Evolutionary conservation across 2,329 filamentous ascomycete genomes (phyloP), one percentile per base, ranked within the genome.

Genomic region (Graphilbum ipis-grandicollis): DNA sequence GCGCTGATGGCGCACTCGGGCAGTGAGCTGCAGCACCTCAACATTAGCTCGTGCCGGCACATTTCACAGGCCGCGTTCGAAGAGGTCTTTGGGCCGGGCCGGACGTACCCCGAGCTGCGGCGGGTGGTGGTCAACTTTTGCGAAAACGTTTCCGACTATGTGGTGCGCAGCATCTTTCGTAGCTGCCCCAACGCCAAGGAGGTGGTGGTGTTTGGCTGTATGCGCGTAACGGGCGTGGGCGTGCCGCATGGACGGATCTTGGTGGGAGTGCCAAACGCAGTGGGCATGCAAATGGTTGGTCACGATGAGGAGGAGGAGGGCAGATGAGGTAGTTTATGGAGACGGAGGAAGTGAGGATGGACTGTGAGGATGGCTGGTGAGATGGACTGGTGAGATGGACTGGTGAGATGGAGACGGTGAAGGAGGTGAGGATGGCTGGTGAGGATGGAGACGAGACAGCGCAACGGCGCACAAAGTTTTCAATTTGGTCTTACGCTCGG

Each of bases 1-100:
- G 81, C 83, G 0, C 57, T 94, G 31, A 93, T 94, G 82, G 58
- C 62, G 1, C 88, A 94, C 51, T 93, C 85, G 0, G 81, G 82
- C 4, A 51, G 57, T 1, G 62, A 57, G 10, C 56, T 96, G 2
- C 64, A 66, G 41, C 60, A 68, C 30, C 61, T 96, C 25, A 81
- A 92, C 49, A 62, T 94, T n/a, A 71, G 82, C 13, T 81, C 79
- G 0, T 93, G 84, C 50, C 77, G 88, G 3, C 79, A 93, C 52
- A 86, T 96, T 43, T 68, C 72, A 2, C 63, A 68, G 25, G 58
- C 68, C 14, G 74, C 81, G 0, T 85, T 93, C 41, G 73, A 82
- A 43, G 66, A 76, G 9, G 76, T 79, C 1, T 94, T 96, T 48
- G 57, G 61, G 6, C 55, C 58, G 9, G 64, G 63, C 19, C 69